Conservation (phyloP, 2,329 filamentous ascomycete species). For the Aureobasidium sp. region DNA sequence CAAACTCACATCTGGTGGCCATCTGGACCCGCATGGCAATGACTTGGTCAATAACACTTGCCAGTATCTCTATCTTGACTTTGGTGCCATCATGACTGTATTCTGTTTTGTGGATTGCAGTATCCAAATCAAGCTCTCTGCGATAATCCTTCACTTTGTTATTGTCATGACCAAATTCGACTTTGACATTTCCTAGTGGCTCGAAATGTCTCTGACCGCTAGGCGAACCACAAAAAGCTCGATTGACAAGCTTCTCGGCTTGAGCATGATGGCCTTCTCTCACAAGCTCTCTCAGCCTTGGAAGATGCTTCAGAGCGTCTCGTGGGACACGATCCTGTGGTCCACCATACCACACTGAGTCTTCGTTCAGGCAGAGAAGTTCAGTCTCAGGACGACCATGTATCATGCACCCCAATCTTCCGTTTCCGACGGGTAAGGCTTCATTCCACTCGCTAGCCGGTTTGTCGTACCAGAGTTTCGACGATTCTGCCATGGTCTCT, state of each 20-base stretch:
- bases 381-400: conserved; percentile 40
- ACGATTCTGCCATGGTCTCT: background rate
- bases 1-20: conserved; percentile 17
- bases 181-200: conserved; percentile 27
- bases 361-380: conserved; percentile 42
- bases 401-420: conserved; percentile 41
- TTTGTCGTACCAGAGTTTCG: conserved; percentile 24
- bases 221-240: conserved; percentile 41
- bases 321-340: conserved; percentile 38
- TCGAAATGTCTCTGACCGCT: conserved; percentile 44
- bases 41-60: conserved; percentile 37
- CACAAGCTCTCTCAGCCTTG: conserved; percentile 35
- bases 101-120: conserved; percentile 31
- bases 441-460: conserved; percentile 30
- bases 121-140: conserved; percentile 35
- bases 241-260: conserved; percentile 36
- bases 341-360: conserved; percentile 43
- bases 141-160: conserved; percentile 28
- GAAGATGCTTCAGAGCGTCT: conserved; percentile 28
- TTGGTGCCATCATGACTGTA: conserved; percentile 31
- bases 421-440: conserved; percentile 44
- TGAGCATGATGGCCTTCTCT: conserved; percentile 33
- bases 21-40: conserved; percentile 31
- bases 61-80: conserved; percentile 35
- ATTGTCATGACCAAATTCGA: background rate